Percentiles rank a stretch among this genome's conserved stretches.
Conservation (phyloP, 1,284 basidiomycete species). For the Sphaerobolus stellatus region DNA sequence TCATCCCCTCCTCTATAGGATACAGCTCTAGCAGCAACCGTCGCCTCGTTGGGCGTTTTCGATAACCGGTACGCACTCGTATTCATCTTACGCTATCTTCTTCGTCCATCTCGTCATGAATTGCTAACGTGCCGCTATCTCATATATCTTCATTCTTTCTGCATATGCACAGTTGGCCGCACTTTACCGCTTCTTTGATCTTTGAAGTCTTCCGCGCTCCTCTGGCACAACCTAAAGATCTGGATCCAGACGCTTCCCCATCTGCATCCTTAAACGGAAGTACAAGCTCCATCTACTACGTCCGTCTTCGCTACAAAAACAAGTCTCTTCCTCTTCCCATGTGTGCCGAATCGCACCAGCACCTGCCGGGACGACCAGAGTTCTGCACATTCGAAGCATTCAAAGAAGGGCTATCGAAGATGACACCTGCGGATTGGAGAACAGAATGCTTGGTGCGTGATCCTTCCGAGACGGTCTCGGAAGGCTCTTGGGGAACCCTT, state of each 20-base stretch:
- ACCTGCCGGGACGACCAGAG: conserved; percentile 70
- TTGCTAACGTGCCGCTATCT: background rate
- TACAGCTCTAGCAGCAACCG: conserved; percentile 68
- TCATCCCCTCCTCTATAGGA: conserved; percentile 57
- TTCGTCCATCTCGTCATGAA: background rate
- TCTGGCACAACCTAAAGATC: background rate
- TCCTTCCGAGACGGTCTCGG: background rate
- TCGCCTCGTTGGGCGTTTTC: conserved; percentile 71
- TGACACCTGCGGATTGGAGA: conserved; percentile 65
- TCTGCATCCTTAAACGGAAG: background rate
- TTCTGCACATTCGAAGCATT: conserved; percentile 76
- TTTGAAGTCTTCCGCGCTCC: conserved; percentile 64
- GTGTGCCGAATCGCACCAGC: conserved; percentile 67
- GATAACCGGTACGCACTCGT: conserved; percentile 57
- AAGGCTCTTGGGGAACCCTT: too few relatives aligned
- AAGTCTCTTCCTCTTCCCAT: conserved; percentile 61
- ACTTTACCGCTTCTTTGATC: conserved; percentile 69
- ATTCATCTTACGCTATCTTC: background rate
- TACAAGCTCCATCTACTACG: conserved; percentile 25
- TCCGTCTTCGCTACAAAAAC: conserved; percentile 80
- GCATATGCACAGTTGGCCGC: conserved; percentile 63
- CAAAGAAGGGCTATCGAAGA: conserved; percentile 55
- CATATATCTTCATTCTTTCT: background rate
- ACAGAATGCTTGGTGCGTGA: conserved; percentile 46
- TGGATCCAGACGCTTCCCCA: too few relatives aligned